These are phyloP conservation scores for Amoeboradix gromovi DNA, from an alignment of 371 early-diverging fungal genomes.

Conservation along the genomic window DNA sequence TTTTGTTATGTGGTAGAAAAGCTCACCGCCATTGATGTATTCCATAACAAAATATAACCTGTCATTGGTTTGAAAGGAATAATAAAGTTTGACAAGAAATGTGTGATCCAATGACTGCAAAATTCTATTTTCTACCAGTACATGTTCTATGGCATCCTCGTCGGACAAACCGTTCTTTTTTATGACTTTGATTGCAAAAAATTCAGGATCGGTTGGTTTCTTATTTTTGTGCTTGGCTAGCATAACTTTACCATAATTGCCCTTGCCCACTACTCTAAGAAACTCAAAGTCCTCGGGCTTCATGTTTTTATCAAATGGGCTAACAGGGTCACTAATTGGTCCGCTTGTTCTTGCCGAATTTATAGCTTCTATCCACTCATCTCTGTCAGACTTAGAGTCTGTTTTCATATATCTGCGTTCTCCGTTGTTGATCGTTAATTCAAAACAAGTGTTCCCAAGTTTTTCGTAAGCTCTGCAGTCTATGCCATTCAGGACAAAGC, in stretches of 20 bases:
- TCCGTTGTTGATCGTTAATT: too few species aligned
- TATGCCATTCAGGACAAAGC: too few species aligned
- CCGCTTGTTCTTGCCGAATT: too few species aligned
- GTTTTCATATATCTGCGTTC: too few species aligned
- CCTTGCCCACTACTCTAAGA: slow-evolving; percentile 72
- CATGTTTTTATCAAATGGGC: too few species aligned
- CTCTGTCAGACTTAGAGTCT: too few species aligned
- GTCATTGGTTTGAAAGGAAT: slow-evolving; percentile 71
- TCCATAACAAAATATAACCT: slow-evolving; percentile 95
- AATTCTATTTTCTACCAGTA: slow-evolving; percentile 68
- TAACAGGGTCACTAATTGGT: too few species aligned
- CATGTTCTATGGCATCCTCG: slow-evolving; percentile 50
- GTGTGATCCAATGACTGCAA: slow-evolving; percentile 62
- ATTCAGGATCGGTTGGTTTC: too few species aligned
- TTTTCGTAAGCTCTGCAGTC: too few species aligned
- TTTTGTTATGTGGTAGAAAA: slow-evolving; percentile 63
- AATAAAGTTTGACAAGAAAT: slow-evolving; percentile 83
- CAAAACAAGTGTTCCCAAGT: too few species aligned
- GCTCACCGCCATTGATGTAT: slow-evolving; percentile 90
- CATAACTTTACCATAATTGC: slow-evolving; percentile 94
- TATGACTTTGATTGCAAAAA: slow-evolving; percentile 86
- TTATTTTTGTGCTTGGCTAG: slow-evolving; percentile 57
- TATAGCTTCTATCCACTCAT: too few species aligned
- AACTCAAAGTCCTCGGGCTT: slow-evolving; percentile 70
- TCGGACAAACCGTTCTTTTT: slow-evolving; percentile 80